Evolutionary conservation across 1,284 basidiomycete genomes (phyloP).

Genomic region (Microbotryum saponariae): DNA sequence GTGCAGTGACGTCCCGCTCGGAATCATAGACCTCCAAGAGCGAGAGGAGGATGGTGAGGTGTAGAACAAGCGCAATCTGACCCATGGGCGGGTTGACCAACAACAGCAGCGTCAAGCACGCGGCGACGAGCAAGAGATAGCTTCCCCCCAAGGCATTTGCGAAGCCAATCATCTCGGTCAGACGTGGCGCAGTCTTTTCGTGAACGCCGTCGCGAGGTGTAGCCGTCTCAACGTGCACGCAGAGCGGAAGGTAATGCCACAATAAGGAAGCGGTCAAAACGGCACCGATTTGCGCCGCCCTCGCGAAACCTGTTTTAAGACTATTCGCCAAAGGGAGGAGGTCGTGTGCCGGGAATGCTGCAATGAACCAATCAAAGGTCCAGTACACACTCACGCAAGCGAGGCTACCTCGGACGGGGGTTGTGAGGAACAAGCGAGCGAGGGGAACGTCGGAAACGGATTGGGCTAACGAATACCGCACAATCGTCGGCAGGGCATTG

Average conservation of each 20-base stretch:
- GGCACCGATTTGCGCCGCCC: conserved; percentile 51
- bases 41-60: conserved; percentile 57
- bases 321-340: conserved; percentile 38
- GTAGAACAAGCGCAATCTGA: conserved; percentile 64
- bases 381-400: conserved; percentile 59
- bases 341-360: neutral
- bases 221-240: conserved; percentile 52
- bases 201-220: conserved; percentile 33
- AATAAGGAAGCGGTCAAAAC: conserved; percentile 53
- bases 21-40: conserved; percentile 73
- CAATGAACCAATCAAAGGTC: conserved; percentile 61
- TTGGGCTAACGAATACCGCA: conserved; percentile 55
- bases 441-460: conserved; percentile 68
- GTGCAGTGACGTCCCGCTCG: conserved; percentile 57
- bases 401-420: conserved; percentile 54
- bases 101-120: conserved; percentile 58
- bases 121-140: conserved; percentile 71
- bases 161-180: conserved; percentile 69
- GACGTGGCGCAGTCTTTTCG: conserved; percentile 41
- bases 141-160: conserved; percentile 83
- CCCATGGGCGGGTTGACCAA: conserved; percentile 67
- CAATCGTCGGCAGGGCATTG: conserved; percentile 52
- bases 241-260: conserved; percentile 65
- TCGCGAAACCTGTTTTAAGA: conserved; percentile 56
- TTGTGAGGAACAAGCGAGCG: conserved; percentile 57